Conservation (phyloP, 495 filamentous ascomycete genomes). For the Podospora bellae-mahoneyi region DNA sequence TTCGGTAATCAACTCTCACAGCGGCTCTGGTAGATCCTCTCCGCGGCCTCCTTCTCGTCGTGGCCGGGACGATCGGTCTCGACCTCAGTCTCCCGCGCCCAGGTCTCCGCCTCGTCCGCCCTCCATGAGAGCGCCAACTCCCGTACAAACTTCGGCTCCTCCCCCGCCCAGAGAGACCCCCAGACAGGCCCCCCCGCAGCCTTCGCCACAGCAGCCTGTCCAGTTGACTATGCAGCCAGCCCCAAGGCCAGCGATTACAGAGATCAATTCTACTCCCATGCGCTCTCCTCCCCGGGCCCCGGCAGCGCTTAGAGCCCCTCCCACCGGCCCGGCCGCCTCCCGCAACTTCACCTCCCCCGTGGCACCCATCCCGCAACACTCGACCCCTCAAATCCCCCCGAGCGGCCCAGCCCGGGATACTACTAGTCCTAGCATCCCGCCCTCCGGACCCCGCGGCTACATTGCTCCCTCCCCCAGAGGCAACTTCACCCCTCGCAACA, state of each 20-base stretch:
- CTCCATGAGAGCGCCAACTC: slow-evolving; percentile 21
- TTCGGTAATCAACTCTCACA: slow-evolving; percentile 43
- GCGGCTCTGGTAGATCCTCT: slow-evolving; percentile 43
- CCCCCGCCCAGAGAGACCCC: slow-evolving; percentile 27
- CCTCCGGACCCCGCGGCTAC: slow-evolving; percentile 48
- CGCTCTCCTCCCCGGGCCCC: slow-evolving; percentile 48
- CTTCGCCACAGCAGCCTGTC: slow-evolving; percentile 9
- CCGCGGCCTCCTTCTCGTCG: slow-evolving; percentile 40
- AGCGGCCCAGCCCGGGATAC: slow-evolving; percentile 33
- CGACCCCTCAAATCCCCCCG: slow-evolving; percentile 32
- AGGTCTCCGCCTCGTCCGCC: slow-evolving; percentile 8
- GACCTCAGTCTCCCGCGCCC: slow-evolving; percentile 36
- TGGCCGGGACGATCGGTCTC: slow-evolving; percentile 43
- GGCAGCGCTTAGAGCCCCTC: slow-evolving; percentile 45
- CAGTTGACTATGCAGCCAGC: not conserved
- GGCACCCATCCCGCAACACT: slow-evolving; percentile 26
- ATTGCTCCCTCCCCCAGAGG: slow-evolving; percentile 35
- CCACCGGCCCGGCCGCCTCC: slow-evolving; percentile 44
- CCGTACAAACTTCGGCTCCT: slow-evolving; percentile 28
- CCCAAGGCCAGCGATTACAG: slow-evolving; percentile 23
- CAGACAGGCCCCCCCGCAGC: slow-evolving; percentile 27
- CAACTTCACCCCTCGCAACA: slow-evolving; percentile 37
- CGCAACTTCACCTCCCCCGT: slow-evolving; percentile 36
- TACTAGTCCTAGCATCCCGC: slow-evolving; percentile 39
- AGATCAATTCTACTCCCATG: slow-evolving; percentile 25